These are phyloP conservation scores for Tolypocladium album DNA, from an alignment of 2,329 filamentous ascomycete species.

Conservation along the genomic window DNA sequence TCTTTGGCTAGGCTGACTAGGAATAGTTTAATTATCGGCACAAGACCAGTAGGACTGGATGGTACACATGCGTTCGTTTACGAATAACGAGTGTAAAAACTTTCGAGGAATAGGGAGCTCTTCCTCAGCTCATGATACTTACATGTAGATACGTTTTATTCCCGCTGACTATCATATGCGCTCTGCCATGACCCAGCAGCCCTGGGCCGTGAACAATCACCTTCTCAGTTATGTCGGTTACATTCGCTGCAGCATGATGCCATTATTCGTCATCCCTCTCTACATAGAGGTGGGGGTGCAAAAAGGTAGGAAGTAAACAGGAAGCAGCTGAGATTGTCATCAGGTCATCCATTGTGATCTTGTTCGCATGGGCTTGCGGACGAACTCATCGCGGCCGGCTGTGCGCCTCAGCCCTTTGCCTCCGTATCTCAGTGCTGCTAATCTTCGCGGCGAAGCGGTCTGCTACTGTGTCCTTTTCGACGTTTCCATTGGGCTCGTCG, in stretches of 20 bases:
- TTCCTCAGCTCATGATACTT: too few relatives aligned
- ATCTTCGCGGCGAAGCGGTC: conserved; percentile 73
- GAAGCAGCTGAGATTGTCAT: not conserved
- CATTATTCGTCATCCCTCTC: not conserved
- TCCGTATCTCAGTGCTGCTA: conserved; percentile 77
- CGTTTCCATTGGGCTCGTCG: conserved; percentile 26
- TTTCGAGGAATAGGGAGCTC: too few relatives aligned
- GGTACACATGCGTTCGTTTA: too few relatives aligned
- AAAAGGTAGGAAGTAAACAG: not conserved
- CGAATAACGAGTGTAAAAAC: too few relatives aligned
- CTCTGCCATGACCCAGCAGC: not conserved
- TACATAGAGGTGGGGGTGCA: not conserved
- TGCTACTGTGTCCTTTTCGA: conserved; percentile 17
- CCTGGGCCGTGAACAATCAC: not conserved
- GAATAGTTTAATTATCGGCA: too few relatives aligned
- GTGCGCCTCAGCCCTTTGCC: conserved; percentile 28
- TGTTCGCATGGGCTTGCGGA: not conserved
- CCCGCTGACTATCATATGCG: not conserved
- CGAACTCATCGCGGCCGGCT: not conserved
- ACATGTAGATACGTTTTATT: too few relatives aligned
- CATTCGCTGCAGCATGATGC: not conserved
- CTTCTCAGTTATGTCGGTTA: not conserved
- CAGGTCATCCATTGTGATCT: not conserved
- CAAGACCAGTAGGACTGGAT: too few relatives aligned
- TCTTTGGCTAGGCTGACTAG: too few relatives aligned